Conservation (phyloP, 2,329 filamentous ascomycete species). For the Fusarium chuoi region DNA sequence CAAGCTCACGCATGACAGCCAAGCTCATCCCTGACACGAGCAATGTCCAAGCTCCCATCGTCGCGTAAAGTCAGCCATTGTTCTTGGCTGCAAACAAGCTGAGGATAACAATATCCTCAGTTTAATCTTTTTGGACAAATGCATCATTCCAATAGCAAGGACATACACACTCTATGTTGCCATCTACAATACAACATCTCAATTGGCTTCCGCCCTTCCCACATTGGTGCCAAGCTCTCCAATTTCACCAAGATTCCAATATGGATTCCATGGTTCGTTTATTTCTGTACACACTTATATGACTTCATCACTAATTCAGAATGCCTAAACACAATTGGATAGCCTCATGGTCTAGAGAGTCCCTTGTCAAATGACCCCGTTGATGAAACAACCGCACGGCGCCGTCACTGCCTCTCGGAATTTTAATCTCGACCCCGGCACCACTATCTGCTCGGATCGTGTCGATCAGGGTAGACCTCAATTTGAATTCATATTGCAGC, state of each 20-base stretch:
- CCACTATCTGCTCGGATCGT: slow-evolving; percentile 18
- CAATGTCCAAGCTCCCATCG: neutral
- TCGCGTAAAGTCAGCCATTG: neutral
- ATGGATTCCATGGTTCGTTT: neutral
- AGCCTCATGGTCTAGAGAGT: neutral
- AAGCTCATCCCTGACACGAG: neutral
- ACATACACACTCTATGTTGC: neutral
- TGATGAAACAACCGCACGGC: slow-evolving; percentile 19
- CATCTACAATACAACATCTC: neutral
- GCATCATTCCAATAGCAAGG: neutral
- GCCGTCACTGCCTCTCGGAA: slow-evolving; percentile 12
- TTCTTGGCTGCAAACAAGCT: neutral
- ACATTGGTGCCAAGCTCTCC: neutral
- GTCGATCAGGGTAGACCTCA: slow-evolving; percentile 27
- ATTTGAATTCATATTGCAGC: slow-evolving; percentile 26
- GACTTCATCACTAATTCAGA: slow-evolving; percentile 20
- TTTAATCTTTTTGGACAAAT: neutral
- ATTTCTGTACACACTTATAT: neutral
- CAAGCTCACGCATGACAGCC: neutral
- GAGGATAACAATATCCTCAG: neutral
- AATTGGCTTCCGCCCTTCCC: no score
- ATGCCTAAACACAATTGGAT: neutral
- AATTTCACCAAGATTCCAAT: slow-evolving; percentile 4
- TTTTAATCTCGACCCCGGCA: slow-evolving; percentile 18
- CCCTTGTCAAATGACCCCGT: neutral